phyloP scores from a whole-genome alignment of 1,284 basidiomycete genomes.

The Athelia sp. region DNA sequence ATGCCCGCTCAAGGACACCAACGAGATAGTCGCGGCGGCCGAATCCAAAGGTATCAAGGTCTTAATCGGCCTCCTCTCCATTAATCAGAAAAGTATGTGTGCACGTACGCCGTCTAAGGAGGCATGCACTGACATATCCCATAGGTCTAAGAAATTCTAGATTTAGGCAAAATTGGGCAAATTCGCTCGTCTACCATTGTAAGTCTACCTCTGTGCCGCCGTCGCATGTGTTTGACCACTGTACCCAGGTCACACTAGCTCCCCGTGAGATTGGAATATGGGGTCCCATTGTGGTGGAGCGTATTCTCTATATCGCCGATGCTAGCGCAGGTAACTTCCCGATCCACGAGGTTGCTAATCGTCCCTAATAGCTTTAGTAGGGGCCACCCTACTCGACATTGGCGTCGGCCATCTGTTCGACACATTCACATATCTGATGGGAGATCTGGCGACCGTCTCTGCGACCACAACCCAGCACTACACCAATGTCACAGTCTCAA shows the following conservation, averaged over 20 bases:
- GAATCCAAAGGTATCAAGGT: slow-evolving; percentile 13
- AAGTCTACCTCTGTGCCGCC: slow-evolving; percentile 5
- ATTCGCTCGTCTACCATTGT: slow-evolving; percentile 25
- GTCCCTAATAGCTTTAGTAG: neutral
- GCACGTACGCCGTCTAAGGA: neutral
- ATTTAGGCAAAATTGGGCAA: slow-evolving; percentile 26
- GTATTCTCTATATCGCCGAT: slow-evolving; percentile 9
- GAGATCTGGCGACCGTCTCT: slow-evolving; percentile 24
- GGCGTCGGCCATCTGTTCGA: neutral
- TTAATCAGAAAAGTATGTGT: neutral
- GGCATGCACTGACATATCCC: neutral
- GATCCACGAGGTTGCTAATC: neutral
- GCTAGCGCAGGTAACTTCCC: slow-evolving; percentile 8
- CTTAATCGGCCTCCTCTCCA: slow-evolving; percentile 12
- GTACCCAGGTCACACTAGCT: slow-evolving; percentile 10
- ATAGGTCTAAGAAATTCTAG: slow-evolving; percentile 25
- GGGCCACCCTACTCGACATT: neutral
- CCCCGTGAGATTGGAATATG: slow-evolving; percentile 14
- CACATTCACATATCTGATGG: slow-evolving; percentile 15
- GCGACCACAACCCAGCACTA: slow-evolving; percentile 21
- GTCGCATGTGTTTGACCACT: neutral
- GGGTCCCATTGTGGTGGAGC: slow-evolving; percentile 14
- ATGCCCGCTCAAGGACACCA: slow-evolving; percentile 15
- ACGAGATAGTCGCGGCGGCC: slow-evolving; percentile 14
- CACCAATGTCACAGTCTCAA: slow-evolving; percentile 21